These are phyloP conservation scores for Petrea volubilis DNA, from an alignment of 257 asterid genomes.

Conservation along the genomic window DNA sequence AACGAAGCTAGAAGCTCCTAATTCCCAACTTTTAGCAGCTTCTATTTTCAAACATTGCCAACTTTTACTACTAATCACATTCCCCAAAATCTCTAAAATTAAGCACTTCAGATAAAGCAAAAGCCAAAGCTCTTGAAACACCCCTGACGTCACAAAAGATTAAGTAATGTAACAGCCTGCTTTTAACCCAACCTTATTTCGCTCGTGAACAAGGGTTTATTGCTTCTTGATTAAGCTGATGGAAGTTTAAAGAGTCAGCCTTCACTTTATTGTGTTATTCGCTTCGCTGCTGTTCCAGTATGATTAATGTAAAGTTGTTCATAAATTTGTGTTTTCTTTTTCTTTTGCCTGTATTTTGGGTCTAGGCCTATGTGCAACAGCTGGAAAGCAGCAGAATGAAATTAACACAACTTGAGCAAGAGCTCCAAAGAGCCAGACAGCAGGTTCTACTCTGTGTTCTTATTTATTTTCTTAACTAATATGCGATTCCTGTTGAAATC, in stretches of 20 bases:
- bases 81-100: too few species aligned
- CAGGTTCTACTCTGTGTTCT: slow-evolving; percentile 56
- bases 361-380: slow-evolving; percentile 95
- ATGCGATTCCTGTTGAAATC: slow-evolving; percentile 13
- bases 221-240: background rate
- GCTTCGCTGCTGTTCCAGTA: background rate
- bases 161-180: too few species aligned
- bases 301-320: background rate
- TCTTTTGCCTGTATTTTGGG: slow-evolving; percentile 24
- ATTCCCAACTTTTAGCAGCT: too few species aligned
- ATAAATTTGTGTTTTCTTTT: background rate
- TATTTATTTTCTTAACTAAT: background rate
- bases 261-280: background rate
- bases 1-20: too few species aligned
- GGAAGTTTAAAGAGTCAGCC: too few species aligned
- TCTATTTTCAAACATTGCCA: too few species aligned
- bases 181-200: too few species aligned
- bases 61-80: too few species aligned
- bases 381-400: slow-evolving; percentile 99
- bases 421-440: slow-evolving; percentile 98
- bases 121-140: too few species aligned
- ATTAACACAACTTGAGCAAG: slow-evolving; percentile 98
- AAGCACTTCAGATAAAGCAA: too few species aligned
- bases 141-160: too few species aligned
- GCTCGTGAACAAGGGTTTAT: background rate